Conservation (phyloP, 2,329 filamentous ascomycete species). For the Ceratocystis harringtonii region DNA sequence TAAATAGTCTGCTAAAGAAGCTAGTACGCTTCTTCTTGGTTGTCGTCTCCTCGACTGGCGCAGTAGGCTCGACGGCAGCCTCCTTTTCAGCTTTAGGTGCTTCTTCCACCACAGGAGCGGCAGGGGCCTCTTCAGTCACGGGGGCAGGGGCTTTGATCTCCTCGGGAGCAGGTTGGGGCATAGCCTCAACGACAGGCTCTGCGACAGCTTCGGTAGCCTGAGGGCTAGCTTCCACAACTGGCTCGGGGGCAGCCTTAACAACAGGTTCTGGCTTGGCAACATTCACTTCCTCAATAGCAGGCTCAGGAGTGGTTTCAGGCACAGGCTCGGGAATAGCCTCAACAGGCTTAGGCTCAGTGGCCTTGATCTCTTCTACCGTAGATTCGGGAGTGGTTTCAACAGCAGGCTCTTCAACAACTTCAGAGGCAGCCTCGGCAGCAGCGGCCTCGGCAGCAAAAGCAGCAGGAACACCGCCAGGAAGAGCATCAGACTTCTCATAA, state of each 20-base stretch:
- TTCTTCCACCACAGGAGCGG: constrained; percentile 6
- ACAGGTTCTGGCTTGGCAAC: constrained; percentile 17
- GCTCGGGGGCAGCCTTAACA: constrained; percentile 17
- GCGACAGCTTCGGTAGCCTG: not conserved
- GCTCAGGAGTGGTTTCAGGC: constrained; percentile 17
- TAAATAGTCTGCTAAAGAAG: constrained; percentile 14
- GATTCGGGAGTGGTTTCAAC: constrained; percentile 14
- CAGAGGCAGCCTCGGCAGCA: constrained; percentile 17
- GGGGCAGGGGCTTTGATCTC: constrained; percentile 14
- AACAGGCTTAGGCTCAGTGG: constrained; percentile 17
- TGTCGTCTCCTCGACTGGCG: not conserved
- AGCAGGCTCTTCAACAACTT: constrained; percentile 6
- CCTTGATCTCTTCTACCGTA: constrained; percentile 17
- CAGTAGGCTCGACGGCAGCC: not conserved
- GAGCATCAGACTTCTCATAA: constrained; percentile 65
- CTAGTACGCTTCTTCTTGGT: constrained; percentile 14
- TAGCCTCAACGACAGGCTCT: constrained; percentile 16
- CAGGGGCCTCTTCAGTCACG: constrained; percentile 29
- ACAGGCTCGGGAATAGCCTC: constrained; percentile 15
- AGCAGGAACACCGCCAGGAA: constrained; percentile 46
- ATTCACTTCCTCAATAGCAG: constrained; percentile 11
- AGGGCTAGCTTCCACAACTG: constrained; percentile 17
- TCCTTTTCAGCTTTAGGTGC: constrained; percentile 10
- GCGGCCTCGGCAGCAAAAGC: constrained; percentile 40
- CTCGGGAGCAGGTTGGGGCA: constrained; percentile 12